Evolutionary conservation across 2,329 filamentous ascomycete genomes (phyloP), one percentile per base, ranked within the genome.

Genomic region (Elsinoe necatrix): DNA sequence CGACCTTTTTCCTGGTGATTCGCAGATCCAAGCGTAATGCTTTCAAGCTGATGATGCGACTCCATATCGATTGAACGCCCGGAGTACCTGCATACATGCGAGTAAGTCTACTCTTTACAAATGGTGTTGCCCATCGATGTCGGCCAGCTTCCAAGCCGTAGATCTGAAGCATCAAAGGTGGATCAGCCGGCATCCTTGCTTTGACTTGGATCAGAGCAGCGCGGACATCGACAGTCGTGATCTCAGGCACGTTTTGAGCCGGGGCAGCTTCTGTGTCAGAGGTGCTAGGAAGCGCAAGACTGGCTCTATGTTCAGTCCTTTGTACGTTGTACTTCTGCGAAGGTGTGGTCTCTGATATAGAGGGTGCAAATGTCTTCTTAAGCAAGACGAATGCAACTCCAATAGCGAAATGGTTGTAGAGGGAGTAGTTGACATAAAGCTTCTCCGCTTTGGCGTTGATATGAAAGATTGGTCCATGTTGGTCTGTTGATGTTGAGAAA

Each of bases 331-430:
- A 45, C 42, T 56, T 56, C 20, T 56, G 21, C n/a, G 54, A 56
- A 31, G 39, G 39, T 6, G 54, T 41, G 9, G 47, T 41, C 25
- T 37, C 37, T n/a, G 45, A 34, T 18, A 51, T 23, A 7, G 47
- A 43, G 18, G 45, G 56, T 51, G 68, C 65, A 55, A 77, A 75
- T 0, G 75, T 76, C 43, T 70, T 70, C 47, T 66, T 69, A 21
- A 98, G 70, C 2, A 95, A 88, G 67, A 84, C 84, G 21, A 80
- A 75, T 7, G 92, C 93, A 59, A 97, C 83, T 0, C 89, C 87
- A 23, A 95, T 79, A 0, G 91, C 86, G 67, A 96, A 98, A 67
- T 95, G 91, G 2, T 91, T 85, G 69, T 95, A 95, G 0, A 98
- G 79, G 0, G 95, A 98, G 67, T 97, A 97, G 52, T 95, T 86